phyloP scores from a whole-genome alignment of 208 protist species.

The Balamuthia mandrillaris region DNA sequence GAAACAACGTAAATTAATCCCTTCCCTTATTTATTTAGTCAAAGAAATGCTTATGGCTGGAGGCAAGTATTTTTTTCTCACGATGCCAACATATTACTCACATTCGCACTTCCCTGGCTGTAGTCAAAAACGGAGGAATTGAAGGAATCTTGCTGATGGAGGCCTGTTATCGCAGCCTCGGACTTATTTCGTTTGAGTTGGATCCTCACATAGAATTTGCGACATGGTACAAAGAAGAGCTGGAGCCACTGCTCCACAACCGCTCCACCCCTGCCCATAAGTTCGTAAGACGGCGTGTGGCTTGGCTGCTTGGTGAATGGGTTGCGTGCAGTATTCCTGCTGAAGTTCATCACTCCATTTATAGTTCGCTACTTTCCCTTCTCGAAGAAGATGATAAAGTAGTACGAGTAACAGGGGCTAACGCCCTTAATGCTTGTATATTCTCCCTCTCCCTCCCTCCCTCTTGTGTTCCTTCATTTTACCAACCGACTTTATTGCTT shows the following conservation, averaged over 20 bases:
- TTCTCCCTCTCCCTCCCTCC: background rate
- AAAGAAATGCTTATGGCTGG: background rate
- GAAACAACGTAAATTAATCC: too few species aligned
- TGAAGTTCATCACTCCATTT: constrained; percentile 13
- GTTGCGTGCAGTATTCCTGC: constrained; percentile 13
- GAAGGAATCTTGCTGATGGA: constrained; percentile 19
- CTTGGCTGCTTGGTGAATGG: constrained; percentile 27
- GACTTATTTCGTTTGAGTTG: constrained; percentile 18
- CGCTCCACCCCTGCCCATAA: background rate
- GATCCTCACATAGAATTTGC: constrained; percentile 29
- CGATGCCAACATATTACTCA: too few species aligned
- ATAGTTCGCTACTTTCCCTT: background rate
- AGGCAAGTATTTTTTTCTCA: too few species aligned
- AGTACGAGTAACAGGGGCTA: constrained; percentile 10
- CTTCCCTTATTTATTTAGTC: background rate
- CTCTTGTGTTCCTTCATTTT: background rate
- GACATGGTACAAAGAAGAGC: constrained; percentile 12
- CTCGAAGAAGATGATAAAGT: constrained; percentile 32
- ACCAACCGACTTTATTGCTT: background rate
- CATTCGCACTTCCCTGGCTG: too few species aligned
- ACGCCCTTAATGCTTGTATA: constrained; percentile 20
- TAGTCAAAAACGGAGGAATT: background rate
- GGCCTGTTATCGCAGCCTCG: constrained; percentile 20
- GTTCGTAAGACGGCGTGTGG: background rate
- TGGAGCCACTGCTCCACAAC: too few species aligned